Evolutionary conservation across 768 basidiomycete genomes (phyloP).

Genomic region (Fistulinella prunicolor): DNA sequence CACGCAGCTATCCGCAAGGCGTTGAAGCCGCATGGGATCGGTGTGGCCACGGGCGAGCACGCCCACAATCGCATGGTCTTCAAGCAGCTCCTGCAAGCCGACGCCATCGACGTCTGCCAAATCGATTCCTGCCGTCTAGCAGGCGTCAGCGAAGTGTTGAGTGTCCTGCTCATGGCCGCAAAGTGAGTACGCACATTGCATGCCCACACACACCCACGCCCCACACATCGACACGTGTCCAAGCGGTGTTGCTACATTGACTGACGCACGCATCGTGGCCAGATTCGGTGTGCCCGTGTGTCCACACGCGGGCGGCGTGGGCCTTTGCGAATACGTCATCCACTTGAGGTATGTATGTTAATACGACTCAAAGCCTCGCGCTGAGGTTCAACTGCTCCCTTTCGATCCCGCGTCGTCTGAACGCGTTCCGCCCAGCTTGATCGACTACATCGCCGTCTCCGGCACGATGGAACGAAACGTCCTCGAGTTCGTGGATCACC

Average conservation of each 20-base stretch:
- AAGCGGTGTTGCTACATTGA: too few relatives aligned
- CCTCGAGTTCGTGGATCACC: slow-evolving; percentile 84
- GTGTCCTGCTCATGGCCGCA: slow-evolving; percentile 88
- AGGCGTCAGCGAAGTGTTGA: slow-evolving; percentile 93
- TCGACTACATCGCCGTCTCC: slow-evolving; percentile 91
- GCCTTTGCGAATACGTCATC: slow-evolving; percentile 91
- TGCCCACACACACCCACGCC: too few relatives aligned
- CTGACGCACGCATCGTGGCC: slow-evolving; percentile 10
- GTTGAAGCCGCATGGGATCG: slow-evolving; percentile 79
- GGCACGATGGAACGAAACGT: slow-evolving; percentile 94
- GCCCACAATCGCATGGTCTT: slow-evolving; percentile 96
- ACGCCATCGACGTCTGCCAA: slow-evolving; percentile 93
- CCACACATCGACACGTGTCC: too few relatives aligned
- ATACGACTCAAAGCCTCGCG: too few relatives aligned
- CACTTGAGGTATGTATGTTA: slow-evolving; percentile 60
- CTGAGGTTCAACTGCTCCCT: too few relatives aligned
- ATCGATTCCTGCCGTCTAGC: slow-evolving; percentile 94
- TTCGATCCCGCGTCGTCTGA: too few relatives aligned
- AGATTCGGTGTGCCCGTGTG: slow-evolving; percentile 90
- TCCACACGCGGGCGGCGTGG: slow-evolving; percentile 95
- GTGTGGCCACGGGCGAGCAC: slow-evolving; percentile 96
- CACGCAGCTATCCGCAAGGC: slow-evolving; percentile 83
- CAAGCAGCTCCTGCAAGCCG: slow-evolving; percentile 91
- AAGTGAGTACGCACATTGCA: slow-evolving; percentile 82
- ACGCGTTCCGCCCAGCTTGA: slow-evolving; percentile 49